Percentiles rank a stretch among this genome's conserved stretches.
These are phyloP conservation scores for Fusarium verrucosum DNA, from an alignment of 2,329 filamentous ascomycete species.

Conservation along the genomic window DNA sequence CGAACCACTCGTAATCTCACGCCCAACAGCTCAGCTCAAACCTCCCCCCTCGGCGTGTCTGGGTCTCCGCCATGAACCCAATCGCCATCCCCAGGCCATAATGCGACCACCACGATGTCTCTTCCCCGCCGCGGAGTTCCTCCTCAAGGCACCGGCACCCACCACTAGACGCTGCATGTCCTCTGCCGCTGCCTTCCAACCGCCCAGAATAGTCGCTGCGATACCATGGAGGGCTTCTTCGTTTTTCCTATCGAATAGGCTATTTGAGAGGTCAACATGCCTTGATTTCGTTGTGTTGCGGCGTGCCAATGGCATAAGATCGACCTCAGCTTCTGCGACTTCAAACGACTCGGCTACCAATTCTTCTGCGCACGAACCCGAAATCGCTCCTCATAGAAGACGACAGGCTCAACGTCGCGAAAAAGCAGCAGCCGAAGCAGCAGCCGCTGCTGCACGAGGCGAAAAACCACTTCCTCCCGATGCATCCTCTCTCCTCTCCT, in stretches of 20 bases:
- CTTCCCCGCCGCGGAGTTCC: conserved; percentile 44
- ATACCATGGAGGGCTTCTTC: conserved; percentile 28
- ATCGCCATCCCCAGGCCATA: conserved; percentile 43
- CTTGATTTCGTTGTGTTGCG: conserved; percentile 48
- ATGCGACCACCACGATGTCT: conserved; percentile 50
- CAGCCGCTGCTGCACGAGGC: conserved; percentile 28
- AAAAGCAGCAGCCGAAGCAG: conserved; percentile 36
- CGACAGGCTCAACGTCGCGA: conserved; percentile 46
- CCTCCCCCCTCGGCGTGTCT: conserved; percentile 22
- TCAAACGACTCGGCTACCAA: conserved; percentile 22
- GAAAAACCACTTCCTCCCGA: conserved; percentile 54
- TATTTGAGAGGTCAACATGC: conserved; percentile 51
- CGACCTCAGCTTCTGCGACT: conserved; percentile 38
- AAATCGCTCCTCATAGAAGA: conserved; percentile 49
- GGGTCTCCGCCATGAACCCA: conserved; percentile 42
- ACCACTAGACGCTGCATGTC: conserved; percentile 46
- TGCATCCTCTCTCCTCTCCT: conserved; percentile 66
- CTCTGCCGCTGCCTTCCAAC: conserved; percentile 40
- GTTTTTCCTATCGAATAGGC: conserved; percentile 51
- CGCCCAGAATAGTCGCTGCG: conserved; percentile 36
- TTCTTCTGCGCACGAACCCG: conserved; percentile 32
- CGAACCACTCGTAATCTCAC: conserved; percentile 38
- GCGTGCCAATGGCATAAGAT: conserved; percentile 44
- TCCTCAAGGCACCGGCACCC: conserved; percentile 35
- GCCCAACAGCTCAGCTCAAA: conserved; percentile 1